phyloP scores from a whole-genome alignment of 2,329 filamentous ascomycete species.

The Paecilomyces sp. region DNA sequence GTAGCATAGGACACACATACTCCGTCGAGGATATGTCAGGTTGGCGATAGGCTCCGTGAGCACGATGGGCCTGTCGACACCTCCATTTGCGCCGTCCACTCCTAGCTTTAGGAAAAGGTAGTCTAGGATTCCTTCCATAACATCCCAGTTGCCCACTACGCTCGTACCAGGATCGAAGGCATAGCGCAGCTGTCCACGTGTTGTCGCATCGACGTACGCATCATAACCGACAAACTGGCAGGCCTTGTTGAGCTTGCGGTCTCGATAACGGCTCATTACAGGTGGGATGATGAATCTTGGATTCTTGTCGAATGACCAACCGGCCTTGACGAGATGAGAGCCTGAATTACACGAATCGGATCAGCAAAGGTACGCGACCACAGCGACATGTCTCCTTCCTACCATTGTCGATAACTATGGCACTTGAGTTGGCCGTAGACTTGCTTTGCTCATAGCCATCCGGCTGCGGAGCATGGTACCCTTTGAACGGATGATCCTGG shows the following conservation, averaged over 20 bases:
- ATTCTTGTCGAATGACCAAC: slow-evolving; percentile 87
- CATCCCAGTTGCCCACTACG: slow-evolving; percentile 95
- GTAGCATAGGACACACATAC: slow-evolving; percentile 43
- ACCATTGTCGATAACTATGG: slow-evolving; percentile 99
- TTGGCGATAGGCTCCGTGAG: slow-evolving; percentile 97
- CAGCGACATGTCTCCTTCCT: slow-evolving; percentile 14
- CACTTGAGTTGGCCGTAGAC: slow-evolving; percentile 52
- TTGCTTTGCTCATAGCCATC: slow-evolving; percentile 68
- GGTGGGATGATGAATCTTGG: slow-evolving; percentile 77
- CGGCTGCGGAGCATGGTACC: slow-evolving; percentile 49
- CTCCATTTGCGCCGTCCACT: slow-evolving; percentile 64
- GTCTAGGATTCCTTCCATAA: slow-evolving; percentile 89
- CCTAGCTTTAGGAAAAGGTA: slow-evolving; percentile 93
- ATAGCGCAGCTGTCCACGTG: slow-evolving; percentile 80
- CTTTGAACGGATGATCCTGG: slow-evolving; percentile 55
- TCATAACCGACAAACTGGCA: slow-evolving; percentile 90
- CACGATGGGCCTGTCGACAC: slow-evolving; percentile 78
- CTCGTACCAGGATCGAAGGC: slow-evolving; percentile 87
- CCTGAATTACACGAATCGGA: slow-evolving; percentile 45
- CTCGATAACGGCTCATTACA: slow-evolving; percentile 89
- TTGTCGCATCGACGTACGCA: slow-evolving; percentile 90
- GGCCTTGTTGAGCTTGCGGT: slow-evolving; percentile 85
- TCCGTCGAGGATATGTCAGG: slow-evolving; percentile 77
- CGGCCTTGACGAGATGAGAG: slow-evolving; percentile 80
- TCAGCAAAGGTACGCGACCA: background rate